These are phyloP conservation scores for Suhomyces bolitotheri DNA, from an alignment of 1,139 yeast species.

Conservation along the genomic window DNA sequence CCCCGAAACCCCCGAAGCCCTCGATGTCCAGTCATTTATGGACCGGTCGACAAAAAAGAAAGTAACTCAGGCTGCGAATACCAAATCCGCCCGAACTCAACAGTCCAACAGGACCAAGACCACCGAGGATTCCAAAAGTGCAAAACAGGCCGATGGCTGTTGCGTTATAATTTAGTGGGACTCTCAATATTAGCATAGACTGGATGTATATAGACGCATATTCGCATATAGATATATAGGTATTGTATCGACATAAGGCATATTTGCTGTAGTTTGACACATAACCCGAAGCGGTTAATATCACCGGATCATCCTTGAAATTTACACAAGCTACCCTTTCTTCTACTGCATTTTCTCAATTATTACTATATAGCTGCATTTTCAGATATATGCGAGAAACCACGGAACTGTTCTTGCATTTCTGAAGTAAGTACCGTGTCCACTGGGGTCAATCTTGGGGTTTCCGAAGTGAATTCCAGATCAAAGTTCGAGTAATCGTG, in stretches of 20 bases:
- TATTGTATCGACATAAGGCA: too few species aligned
- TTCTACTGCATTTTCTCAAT: neutral
- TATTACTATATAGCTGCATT: slow-evolving; percentile 44
- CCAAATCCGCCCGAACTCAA: neutral
- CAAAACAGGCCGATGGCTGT: neutral
- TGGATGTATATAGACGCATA: too few species aligned
- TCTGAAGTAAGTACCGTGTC: slow-evolving; percentile 82
- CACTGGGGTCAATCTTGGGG: slow-evolving; percentile 93
- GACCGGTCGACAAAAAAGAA: neutral
- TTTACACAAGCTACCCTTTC: too few species aligned
- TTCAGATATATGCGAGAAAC: slow-evolving; percentile 87
- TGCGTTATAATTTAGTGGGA: neutral
- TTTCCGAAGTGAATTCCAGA: slow-evolving; percentile 90
- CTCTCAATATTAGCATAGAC: too few species aligned
- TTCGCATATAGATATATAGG: too few species aligned
- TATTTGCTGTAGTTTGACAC: too few species aligned
- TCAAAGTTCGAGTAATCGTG: slow-evolving; percentile 94
- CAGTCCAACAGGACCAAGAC: neutral
- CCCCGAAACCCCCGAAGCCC: slow-evolving; percentile 5
- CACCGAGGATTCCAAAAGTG: too few species aligned
- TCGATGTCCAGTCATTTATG: slow-evolving; percentile 1
- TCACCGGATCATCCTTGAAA: too few species aligned
- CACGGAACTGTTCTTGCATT: slow-evolving; percentile 96
- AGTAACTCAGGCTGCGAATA: too few species aligned
- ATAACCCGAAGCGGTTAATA: too few species aligned